Conservation (phyloP, 169 alveolate genomes). For the Eimeria praecox region DNA sequence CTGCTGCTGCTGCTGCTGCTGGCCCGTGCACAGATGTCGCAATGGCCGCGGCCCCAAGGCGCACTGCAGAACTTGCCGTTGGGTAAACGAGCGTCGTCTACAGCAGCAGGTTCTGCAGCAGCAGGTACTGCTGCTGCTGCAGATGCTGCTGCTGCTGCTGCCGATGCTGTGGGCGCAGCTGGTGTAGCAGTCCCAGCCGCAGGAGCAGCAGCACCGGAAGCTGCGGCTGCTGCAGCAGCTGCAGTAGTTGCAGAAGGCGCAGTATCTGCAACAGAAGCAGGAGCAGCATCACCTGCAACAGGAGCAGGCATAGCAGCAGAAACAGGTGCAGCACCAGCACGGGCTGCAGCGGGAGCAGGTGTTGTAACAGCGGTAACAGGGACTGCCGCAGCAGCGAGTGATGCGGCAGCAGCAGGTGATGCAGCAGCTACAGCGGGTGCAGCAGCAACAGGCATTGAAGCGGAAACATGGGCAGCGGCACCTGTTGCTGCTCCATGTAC, state of each 20-base stretch:
- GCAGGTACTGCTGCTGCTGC: background rate
- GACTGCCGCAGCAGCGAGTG: background rate
- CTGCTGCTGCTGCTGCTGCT: constrained; percentile 36
- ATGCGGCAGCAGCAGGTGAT: background rate
- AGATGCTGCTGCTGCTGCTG: background rate
- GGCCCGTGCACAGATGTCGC: constrained; percentile 27
- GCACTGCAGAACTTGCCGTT: constrained; percentile 44
- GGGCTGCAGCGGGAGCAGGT: background rate
- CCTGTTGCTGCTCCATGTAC: background rate
- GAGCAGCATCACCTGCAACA: background rate
- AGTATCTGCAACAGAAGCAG: background rate
- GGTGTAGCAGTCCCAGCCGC: background rate
- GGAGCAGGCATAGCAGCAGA: background rate
- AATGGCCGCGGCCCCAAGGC: constrained; percentile 30
- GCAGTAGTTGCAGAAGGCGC: background rate
- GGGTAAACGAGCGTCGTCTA: background rate
- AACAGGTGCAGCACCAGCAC: background rate
- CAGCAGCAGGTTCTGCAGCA: background rate
- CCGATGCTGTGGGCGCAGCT: background rate
- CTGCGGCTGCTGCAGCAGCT: background rate
- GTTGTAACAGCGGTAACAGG: background rate
- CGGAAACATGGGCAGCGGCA: background rate
- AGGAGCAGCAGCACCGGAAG: background rate
- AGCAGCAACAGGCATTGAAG: background rate
- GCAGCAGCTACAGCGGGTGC: background rate